phyloP scores from a whole-genome alignment of 257 asterid genomes.

The Schizonepeta tenuifolia region DNA sequence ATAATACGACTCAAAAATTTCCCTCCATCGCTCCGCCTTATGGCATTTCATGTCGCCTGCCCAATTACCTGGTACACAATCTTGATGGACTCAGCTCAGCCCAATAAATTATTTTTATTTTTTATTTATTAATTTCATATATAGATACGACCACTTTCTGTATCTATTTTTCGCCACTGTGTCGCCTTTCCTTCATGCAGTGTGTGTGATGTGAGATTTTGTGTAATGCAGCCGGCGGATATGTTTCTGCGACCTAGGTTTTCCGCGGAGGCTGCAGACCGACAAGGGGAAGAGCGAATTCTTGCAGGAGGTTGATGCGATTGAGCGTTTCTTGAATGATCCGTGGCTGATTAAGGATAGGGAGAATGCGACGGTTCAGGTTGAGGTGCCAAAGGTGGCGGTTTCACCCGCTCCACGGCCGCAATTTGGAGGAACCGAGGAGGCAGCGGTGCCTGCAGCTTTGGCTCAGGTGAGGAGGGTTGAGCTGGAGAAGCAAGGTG shows the following conservation, averaged over 20 bases:
- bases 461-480: constrained; percentile 64
- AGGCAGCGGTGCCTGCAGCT: constrained; percentile 40
- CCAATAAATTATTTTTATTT: constrained; percentile 21
- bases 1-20: constrained; percentile 23
- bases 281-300: constrained; percentile 56
- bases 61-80: constrained; percentile 88
- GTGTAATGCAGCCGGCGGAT: constrained; percentile 64
- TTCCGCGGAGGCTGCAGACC: constrained; percentile 55
- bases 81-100: constrained; percentile 24
- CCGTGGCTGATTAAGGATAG: constrained; percentile 73
- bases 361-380: constrained; percentile 72
- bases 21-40: constrained; percentile 28
- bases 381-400: constrained; percentile 75
- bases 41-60: constrained; percentile 98
- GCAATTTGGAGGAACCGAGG: constrained; percentile 45
- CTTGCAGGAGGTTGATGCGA: constrained; percentile 57
- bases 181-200: background rate
- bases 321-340: constrained; percentile 72
- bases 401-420: constrained; percentile 46
- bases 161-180: constrained; percentile 2
- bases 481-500: constrained; percentile 75
- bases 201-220: constrained; percentile 23
- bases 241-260: constrained; percentile 80
- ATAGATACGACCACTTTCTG: constrained; percentile 15
- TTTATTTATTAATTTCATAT: background rate